Evolutionary conservation across 352 stramenopile genomes (phyloP).

Genomic region (Phytophthora lateralis): DNA sequence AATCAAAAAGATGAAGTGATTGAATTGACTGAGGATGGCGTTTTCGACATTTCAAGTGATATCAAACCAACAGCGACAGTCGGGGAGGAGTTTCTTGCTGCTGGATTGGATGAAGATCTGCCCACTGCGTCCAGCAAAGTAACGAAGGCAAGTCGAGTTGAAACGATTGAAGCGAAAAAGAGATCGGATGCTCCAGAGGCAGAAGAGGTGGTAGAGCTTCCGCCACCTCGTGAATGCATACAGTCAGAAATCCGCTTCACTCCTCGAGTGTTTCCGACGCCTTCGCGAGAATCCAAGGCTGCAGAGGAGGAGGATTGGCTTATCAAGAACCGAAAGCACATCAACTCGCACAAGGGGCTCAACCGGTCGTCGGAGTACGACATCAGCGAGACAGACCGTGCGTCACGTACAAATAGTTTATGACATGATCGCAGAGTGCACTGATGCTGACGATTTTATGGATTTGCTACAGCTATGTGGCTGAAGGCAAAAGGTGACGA

Average conservation of each 20-base stretch:
- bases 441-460: background rate
- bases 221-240: conserved; percentile 45
- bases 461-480: conserved; percentile 63
- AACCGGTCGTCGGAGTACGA: conserved; percentile 58
- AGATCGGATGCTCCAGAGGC: background rate
- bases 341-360: conserved; percentile 75
- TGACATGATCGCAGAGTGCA: background rate
- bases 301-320: conserved; percentile 85
- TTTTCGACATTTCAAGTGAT: conserved; percentile 49
- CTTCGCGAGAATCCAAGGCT: conserved; percentile 79
- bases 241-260: conserved; percentile 78
- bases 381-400: conserved; percentile 88
- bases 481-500: conserved; percentile 89
- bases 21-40: conserved; percentile 57
- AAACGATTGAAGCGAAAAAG: conserved; percentile 18
- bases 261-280: conserved; percentile 76
- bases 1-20: conserved; percentile 38
- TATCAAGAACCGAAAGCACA: conserved; percentile 81
- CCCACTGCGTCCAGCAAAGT: background rate
- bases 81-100: conserved; percentile 1
- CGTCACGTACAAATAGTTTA: conserved; percentile 9
- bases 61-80: background rate
- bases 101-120: conserved; percentile 1
- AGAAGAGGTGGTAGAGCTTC: conserved; percentile 32
- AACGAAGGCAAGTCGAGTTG: conserved; percentile 4